Conservation (phyloP, 2,329 filamentous ascomycete species). For the Fusarium pseudonygamai region DNA sequence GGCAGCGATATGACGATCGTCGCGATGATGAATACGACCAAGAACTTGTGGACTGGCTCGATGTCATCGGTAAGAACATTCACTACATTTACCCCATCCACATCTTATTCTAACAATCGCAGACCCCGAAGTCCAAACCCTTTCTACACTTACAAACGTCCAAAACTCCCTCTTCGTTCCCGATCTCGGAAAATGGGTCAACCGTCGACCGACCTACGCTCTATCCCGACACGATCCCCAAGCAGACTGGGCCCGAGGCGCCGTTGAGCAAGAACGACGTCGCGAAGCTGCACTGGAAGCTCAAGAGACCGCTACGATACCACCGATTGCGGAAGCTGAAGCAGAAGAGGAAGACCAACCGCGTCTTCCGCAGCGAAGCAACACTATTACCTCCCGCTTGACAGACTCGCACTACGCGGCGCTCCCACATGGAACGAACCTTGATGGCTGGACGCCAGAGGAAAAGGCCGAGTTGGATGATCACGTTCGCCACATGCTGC, state of each 20-base stretch:
- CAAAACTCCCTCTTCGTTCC: conserved; percentile 91
- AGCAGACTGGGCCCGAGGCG: conserved; percentile 37
- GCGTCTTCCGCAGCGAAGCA: conserved; percentile 50
- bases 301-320: neutral
- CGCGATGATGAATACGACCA: conserved; percentile 50
- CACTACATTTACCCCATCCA: no score
- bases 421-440: conserved; percentile 75
- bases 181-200: conserved; percentile 78
- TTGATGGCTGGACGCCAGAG: conserved; percentile 78
- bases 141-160: conserved; percentile 87
- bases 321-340: conserved; percentile 5
- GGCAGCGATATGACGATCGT: conserved; percentile 10
- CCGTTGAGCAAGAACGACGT: conserved; percentile 30
- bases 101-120: conserved; percentile 1
- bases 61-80: conserved; percentile 49
- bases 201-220: conserved; percentile 81
- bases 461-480: conserved; percentile 84
- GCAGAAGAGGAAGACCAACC: neutral
- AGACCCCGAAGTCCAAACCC: conserved; percentile 86
- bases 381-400: conserved; percentile 73
- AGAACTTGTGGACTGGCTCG: conserved; percentile 53
- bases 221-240: conserved; percentile 62
- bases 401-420: conserved; percentile 81
- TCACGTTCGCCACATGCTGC: conserved; percentile 86
- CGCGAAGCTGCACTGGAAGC: conserved; percentile 20